Evolutionary conservation across 2,329 filamentous ascomycete genomes (phyloP).

Genomic region (Fusarium sp.): DNA sequence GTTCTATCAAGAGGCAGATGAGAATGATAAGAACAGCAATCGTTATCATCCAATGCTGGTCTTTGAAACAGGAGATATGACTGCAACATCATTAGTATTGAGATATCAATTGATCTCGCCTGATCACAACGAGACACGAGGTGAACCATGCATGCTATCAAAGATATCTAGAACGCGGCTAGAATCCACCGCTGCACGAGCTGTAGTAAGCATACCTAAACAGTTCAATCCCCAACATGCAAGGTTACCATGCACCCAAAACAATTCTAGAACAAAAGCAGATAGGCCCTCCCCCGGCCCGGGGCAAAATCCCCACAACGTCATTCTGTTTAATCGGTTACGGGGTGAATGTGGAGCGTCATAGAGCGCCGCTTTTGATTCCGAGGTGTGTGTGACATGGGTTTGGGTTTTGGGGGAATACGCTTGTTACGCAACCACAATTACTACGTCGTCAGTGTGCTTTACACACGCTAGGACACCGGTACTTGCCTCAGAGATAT

Average conservation of each 20-base stretch:
- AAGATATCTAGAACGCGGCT: not conserved
- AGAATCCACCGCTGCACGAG: not conserved
- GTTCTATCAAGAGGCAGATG: not conserved
- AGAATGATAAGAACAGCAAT: constrained; percentile 11
- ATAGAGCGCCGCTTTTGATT: constrained; percentile 5
- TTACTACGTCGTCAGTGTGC: constrained; percentile 13
- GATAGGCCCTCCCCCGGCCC: constrained; percentile 39
- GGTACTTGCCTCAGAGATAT: constrained; percentile 10
- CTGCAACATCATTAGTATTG: not conserved
- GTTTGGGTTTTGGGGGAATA: not conserved
- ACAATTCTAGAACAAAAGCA: constrained; percentile 35
- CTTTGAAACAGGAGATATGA: not conserved
- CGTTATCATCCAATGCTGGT: not conserved
- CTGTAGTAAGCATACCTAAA: not conserved
- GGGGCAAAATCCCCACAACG: constrained; percentile 40
- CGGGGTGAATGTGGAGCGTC: constrained; percentile 37
- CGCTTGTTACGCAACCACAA: constrained; percentile 41
- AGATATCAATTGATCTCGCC: not conserved
- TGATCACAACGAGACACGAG: not conserved
- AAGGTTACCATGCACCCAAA: constrained; percentile 4
- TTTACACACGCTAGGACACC: not conserved
- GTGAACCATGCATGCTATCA: not conserved
- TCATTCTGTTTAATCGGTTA: constrained; percentile 23
- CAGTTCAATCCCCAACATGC: not conserved
- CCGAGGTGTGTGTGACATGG: constrained; percentile 2